These are phyloP conservation scores for Rachicladosporium sp. DNA, from an alignment of 2,329 filamentous ascomycete species.

Conservation along the genomic window DNA sequence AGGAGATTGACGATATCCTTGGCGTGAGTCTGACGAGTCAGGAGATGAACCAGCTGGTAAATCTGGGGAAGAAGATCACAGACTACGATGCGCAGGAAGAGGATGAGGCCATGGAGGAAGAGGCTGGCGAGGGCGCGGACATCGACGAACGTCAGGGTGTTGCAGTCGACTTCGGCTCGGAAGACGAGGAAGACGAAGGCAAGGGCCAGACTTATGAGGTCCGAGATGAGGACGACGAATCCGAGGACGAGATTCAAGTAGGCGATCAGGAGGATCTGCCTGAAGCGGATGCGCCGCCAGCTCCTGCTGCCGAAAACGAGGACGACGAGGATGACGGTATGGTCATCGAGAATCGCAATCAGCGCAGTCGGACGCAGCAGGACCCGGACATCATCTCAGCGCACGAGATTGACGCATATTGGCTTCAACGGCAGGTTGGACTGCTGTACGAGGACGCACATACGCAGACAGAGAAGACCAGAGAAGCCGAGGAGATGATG, in stretches of 20 bases:
- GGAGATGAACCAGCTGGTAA: slow-evolving; percentile 93
- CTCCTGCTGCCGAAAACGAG: slow-evolving; percentile 36
- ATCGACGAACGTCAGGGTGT: slow-evolving; percentile 93
- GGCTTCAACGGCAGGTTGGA: slow-evolving; percentile 88
- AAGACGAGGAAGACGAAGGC: slow-evolving; percentile 68
- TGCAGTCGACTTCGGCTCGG: slow-evolving; percentile 90
- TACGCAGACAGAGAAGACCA: slow-evolving; percentile 84
- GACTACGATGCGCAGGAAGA: slow-evolving; percentile 96
- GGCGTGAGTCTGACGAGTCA: slow-evolving; percentile 73
- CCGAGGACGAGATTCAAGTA: slow-evolving; percentile 52
- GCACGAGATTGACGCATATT: slow-evolving; percentile 92
- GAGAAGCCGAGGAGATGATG: slow-evolving; percentile 69
- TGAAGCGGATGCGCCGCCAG: slow-evolving; percentile 31
- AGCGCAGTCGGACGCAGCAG: slow-evolving; percentile 39
- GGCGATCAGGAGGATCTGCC: slow-evolving; percentile 22
- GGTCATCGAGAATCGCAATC: slow-evolving; percentile 61
- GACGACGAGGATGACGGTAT: slow-evolving; percentile 64
- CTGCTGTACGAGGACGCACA: slow-evolving; percentile 82
- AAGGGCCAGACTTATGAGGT: slow-evolving; percentile 71
- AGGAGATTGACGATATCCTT: slow-evolving; percentile 85
- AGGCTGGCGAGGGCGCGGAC: slow-evolving; percentile 56
- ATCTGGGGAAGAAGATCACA: slow-evolving; percentile 95
- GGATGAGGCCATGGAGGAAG: slow-evolving; percentile 70
- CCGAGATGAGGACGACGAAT: slow-evolving; percentile 64
- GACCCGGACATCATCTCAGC: slow-evolving; percentile 53